phyloP scores from a whole-genome alignment of 2,329 filamentous ascomycete genomes.

The Tolypocladium endophyticum region DNA sequence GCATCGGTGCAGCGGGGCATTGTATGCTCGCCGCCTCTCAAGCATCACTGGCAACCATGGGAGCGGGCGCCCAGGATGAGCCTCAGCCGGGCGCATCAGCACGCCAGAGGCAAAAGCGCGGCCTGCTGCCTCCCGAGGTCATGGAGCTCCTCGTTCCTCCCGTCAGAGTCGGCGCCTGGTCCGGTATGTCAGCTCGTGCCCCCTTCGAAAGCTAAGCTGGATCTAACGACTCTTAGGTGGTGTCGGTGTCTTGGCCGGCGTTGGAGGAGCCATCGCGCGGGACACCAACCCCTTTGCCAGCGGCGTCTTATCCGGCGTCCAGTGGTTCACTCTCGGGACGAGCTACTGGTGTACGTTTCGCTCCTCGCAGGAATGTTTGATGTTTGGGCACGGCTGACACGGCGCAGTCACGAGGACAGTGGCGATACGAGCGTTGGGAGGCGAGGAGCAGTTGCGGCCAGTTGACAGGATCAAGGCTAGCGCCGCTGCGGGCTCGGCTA shows the following conservation, averaged over 20 bases:
- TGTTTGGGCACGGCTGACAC: conserved; percentile 4
- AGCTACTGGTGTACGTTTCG: conserved; percentile 59
- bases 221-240: conserved; percentile 33
- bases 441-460: conserved; percentile 40
- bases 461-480: conserved; percentile 57
- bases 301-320: conserved; percentile 60
- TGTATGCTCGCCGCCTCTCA: background rate
- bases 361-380: background rate
- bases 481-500: conserved; percentile 58
- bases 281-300: conserved; percentile 60
- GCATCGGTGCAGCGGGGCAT: background rate
- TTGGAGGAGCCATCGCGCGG: conserved; percentile 60
- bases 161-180: conserved; percentile 47
- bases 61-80: conserved; percentile 2
- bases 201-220: background rate
- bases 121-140: conserved; percentile 31
- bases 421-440: conserved; percentile 36
- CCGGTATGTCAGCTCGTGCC: conserved; percentile 31
- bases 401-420: conserved; percentile 35
- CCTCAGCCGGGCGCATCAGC: conserved; percentile 8
- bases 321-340: conserved; percentile 71
- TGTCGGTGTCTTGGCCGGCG: conserved; percentile 53
- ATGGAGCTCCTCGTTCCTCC: conserved; percentile 37
- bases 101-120: conserved; percentile 16
- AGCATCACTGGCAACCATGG: conserved; percentile 5